Evolutionary conservation across 1,139 yeast species (phyloP), one percentile per base, ranked within the genome.

Genomic region (Spencermartinsiella ligniputridi): DNA sequence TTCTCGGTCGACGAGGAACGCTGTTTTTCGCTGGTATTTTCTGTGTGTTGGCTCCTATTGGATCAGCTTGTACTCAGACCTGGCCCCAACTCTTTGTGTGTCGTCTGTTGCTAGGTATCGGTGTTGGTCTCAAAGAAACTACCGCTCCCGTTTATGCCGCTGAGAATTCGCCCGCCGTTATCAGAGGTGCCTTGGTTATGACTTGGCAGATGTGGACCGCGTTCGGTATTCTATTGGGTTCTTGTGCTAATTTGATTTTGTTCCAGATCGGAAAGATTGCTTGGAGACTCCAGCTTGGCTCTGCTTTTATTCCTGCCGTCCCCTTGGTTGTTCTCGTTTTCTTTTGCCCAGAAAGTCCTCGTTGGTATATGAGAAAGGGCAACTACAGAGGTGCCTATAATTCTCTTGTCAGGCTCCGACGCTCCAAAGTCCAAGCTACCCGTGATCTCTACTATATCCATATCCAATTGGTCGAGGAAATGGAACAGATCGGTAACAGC

Each of bases 181-280:
- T 84, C 50, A 74, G 95, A 61, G 95, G 95, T 52, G 78, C 88
- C 3, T 67, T 85, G 51, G 88, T 84, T 40, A 84, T 84, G 90
- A 75, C 81, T 68, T 86, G 94, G 94, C 95, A 85, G 66, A 74
- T 84, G 62, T 84, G 85, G 75, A 85, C 94, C 4, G 94, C 94
- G 6, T 80, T 82, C 50, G 95, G 95, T 58, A 84, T 85, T 55
- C 81, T 83, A 77, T 71, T 85, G 57, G 94, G 94, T 42, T 82
- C 82, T 60, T 81, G 81, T 45, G 75, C 84, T 37, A 75, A 80
- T 24, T 70, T 83, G 49, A 85, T 86, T 0, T 81, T 78, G 50
- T 66, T 49, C 72, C 74, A 55, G 66, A 72, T 45, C 59, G 79
- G 58, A 68, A 68, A 35, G 67, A 71, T 58, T 42, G 55, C 54